Base-by-base conservation (phyloP, 2,329 filamentous ascomycete genomes). In the Talaromyces sp. region DNA sequence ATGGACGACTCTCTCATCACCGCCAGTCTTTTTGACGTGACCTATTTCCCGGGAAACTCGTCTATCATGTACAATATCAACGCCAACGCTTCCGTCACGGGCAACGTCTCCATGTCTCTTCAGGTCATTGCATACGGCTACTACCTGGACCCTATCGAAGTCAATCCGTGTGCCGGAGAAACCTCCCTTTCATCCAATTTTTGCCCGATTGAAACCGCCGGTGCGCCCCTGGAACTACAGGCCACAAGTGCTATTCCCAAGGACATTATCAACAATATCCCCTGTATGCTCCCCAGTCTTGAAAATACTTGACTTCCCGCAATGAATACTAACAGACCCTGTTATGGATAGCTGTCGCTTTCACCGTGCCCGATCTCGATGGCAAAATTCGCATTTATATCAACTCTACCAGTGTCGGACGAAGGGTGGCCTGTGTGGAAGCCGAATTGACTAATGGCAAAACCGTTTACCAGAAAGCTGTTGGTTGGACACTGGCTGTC, bases 311-410 rank as follows among this genome's bases (percentile, higher is more conserved):
- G 11, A 13, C 11, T 17, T 2, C 3, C 29, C 4, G 51, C 17
- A 7, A 29, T 50, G 49, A 7, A 52, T 43, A 43, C 54, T 56
- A 43, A 60, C 7, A 21, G 50, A 17, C 10, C 31, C 26, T 38
- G 8, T 26, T 21, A n/a, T 32, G 19, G 4, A 31, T 24, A 83
- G 82, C 85, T 55, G 93, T 97, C 70, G 90, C 91, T 56, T 98
- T 95, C 78, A 88, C 84, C 54, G 89, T 98, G 46, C 93, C 93
- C 52, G 93, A 97, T 80, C 82, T 97, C 58, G 93, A 98, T 74
- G 92, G 91, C 63, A 88, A 86, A 56, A 89, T 96, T 57, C 87
- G 85, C 69, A 86, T 97, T 69, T 87, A 86, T 69, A 91, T 97
- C 80, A 93, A 90, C 72, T 82, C 84, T 65, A 88, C 85, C 5